phyloP scores from a whole-genome alignment of 1,284 basidiomycete genomes.

The Exobasidium rhododendri region DNA sequence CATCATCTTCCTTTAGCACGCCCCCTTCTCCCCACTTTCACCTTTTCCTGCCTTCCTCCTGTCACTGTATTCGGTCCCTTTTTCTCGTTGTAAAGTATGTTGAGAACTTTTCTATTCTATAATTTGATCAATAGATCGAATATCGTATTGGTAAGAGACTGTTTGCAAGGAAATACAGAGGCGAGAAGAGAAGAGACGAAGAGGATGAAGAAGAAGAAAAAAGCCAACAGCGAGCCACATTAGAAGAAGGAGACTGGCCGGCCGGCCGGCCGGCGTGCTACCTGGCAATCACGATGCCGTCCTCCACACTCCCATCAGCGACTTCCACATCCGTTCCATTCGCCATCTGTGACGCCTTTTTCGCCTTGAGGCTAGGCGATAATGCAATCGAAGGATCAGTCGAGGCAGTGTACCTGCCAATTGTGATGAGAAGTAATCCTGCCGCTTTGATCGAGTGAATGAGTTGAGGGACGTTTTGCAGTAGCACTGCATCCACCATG shows the following conservation, averaged over 20 bases:
- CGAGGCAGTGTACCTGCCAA: constrained; percentile 20
- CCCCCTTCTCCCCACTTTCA: neutral
- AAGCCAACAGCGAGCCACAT: too few relatives aligned
- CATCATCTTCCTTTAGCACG: constrained; percentile 27
- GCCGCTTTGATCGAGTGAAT: constrained; percentile 48
- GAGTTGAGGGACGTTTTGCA: constrained; percentile 57
- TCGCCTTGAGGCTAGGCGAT: neutral
- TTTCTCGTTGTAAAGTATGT: neutral
- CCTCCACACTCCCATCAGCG: constrained; percentile 38
- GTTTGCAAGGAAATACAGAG: too few relatives aligned
- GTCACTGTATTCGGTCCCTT: neutral
- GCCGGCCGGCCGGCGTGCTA: too few relatives aligned
- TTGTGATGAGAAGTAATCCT: constrained; percentile 47
- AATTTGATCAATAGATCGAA: neutral
- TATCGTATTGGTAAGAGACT: too few relatives aligned
- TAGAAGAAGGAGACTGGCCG: too few relatives aligned
- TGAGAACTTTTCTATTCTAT: neutral
- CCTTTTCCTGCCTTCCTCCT: neutral
- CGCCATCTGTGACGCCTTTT: constrained; percentile 4
- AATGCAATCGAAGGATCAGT: neutral
- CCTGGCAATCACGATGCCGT: constrained; percentile 27
- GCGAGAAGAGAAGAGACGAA: too few relatives aligned
- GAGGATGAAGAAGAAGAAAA: too few relatives aligned
- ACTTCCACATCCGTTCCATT: constrained; percentile 15
- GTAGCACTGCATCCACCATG: constrained; percentile 79